Base-by-base conservation (phyloP, 139 green algal genomes). In the Raphidocelis subcapitata region DNA sequence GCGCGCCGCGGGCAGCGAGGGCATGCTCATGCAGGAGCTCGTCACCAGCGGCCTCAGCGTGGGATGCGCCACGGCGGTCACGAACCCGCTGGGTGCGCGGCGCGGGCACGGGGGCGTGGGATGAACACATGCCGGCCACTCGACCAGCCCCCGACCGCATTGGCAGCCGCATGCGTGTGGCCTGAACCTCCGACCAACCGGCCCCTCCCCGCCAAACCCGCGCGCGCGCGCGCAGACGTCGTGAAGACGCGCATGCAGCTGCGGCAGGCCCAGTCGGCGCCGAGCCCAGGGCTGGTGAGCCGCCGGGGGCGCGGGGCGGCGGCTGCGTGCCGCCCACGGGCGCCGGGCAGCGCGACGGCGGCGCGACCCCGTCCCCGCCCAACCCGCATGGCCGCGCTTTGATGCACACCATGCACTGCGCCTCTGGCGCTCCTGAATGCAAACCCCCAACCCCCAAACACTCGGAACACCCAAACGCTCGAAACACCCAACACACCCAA, bases 61-160 rank as follows among this genome's bases (percentile, higher is more conserved):
- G 3, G 70, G 54, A n/a, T 65, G 59, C 28, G 81, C 72, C 0
- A 86, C 73, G 0, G 70, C 64, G 15, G 46, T 67, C 21, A 86
- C 81, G 20, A 86, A 86, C 32, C 81, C 81, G 1, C 69, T 86
- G 29, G 81, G 81, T 86, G 28, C 15, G 56, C 18, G 35, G 28
- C 23, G 62, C 62, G 31, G 54, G 16, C 62, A n/a, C n/a, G n/a
- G n/a, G n/a, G n/a, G n/a, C n/a, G n/a, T n/a, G n/a, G n/a, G n/a
- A n/a, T n/a, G n/a, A n/a, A n/a, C n/a, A n/a, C n/a, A n/a, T n/a
- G n/a, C n/a, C n/a, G n/a, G n/a, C n/a, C n/a, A n/a, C n/a, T n/a
- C n/a, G n/a, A 52, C 31, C 31, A 62, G 55, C 55, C 14, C 55
- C 55, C 12, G 23, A 31, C 18, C 8, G 31, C 60, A 14, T 15